These are phyloP conservation scores for Saccharomycopsis synnaedendra DNA, from an alignment of 805 yeast species.

Conservation along the genomic window DNA sequence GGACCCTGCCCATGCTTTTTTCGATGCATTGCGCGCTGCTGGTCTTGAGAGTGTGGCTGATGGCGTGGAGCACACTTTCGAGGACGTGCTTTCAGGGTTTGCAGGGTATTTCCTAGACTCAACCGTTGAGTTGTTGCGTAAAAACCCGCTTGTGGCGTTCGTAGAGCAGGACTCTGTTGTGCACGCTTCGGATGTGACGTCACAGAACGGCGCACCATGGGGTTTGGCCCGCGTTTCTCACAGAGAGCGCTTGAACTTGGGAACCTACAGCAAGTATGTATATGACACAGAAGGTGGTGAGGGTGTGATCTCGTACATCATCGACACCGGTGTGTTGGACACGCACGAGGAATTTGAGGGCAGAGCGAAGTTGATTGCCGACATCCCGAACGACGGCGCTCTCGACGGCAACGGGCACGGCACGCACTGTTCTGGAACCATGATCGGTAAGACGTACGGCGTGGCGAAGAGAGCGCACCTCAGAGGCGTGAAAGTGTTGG, in stretches of 20 bases:
- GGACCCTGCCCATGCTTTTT: slow-evolving; percentile 30
- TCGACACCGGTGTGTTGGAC: slow-evolving; percentile 81
- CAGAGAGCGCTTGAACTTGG: slow-evolving; percentile 56
- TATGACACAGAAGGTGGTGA: slow-evolving; percentile 67
- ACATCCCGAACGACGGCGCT: slow-evolving; percentile 61
- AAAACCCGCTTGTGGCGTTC: slow-evolving; percentile 44
- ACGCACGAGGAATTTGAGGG: slow-evolving; percentile 71
- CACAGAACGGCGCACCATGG: slow-evolving; percentile 87
- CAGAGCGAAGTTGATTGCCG: slow-evolving; percentile 80
- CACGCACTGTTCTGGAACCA: slow-evolving; percentile 95
- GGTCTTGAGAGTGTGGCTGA: slow-evolving; percentile 15
- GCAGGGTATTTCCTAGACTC: slow-evolving; percentile 72
- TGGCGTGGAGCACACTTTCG: slow-evolving; percentile 27
- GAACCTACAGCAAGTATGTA: slow-evolving; percentile 61
- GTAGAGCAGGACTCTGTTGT: slow-evolving; percentile 71
- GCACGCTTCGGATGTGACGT: slow-evolving; percentile 46
- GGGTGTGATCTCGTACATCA: slow-evolving; percentile 78
- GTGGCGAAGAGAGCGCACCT: slow-evolving; percentile 72
- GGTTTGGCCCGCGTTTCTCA: slow-evolving; percentile 88
- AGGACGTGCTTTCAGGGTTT: slow-evolving; percentile 57
- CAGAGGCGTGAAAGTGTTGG: slow-evolving; percentile 76
- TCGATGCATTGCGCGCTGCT: slow-evolving; percentile 19
- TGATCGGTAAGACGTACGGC: slow-evolving; percentile 71
- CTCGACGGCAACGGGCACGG: slow-evolving; percentile 90
- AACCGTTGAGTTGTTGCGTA: slow-evolving; percentile 61